These are phyloP conservation scores for Fraxinus floribunda DNA, from an alignment of 305 asterid species.

Conservation along the genomic window DNA sequence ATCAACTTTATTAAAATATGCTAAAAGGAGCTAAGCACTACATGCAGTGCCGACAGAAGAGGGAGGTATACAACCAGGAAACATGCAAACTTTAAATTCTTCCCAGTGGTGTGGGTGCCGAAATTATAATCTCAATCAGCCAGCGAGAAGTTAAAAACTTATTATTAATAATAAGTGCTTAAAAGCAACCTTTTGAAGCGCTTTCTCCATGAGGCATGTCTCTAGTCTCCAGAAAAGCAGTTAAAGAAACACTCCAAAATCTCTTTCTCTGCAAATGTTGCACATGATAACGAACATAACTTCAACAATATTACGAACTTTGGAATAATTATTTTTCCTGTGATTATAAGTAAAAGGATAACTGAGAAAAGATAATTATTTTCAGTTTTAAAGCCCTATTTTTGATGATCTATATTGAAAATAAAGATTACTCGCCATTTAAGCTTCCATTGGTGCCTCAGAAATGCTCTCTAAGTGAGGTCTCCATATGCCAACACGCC, in stretches of 20 bases:
- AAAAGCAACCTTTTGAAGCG: neutral
- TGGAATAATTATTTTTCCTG: neutral
- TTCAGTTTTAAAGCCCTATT: neutral
- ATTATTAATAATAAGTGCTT: neutral
- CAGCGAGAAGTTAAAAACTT: neutral
- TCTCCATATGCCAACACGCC: conserved; percentile 46
- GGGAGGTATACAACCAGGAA: neutral
- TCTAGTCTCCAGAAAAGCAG: neutral
- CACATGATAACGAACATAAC: neutral
- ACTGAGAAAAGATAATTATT: neutral
- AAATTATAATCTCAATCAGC: neutral
- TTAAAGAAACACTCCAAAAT: neutral
- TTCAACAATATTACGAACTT: neutral
- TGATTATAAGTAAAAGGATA: conserved; percentile 10
- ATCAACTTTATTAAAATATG: neutral
- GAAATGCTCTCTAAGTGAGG: conserved; percentile 48
- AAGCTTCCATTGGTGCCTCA: conserved; percentile 34
- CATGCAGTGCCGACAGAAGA: neutral
- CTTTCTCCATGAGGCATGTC: neutral
- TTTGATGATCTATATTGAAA: neutral
- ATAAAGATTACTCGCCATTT: neutral
- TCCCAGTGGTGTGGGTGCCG: neutral
- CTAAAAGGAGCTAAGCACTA: neutral
- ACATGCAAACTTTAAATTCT: neutral
- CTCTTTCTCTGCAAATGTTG: neutral